Evolutionary conservation across 345 rosid species (phyloP), one percentile per base, ranked within the genome.

Genomic region (Populus ilicifolia): DNA sequence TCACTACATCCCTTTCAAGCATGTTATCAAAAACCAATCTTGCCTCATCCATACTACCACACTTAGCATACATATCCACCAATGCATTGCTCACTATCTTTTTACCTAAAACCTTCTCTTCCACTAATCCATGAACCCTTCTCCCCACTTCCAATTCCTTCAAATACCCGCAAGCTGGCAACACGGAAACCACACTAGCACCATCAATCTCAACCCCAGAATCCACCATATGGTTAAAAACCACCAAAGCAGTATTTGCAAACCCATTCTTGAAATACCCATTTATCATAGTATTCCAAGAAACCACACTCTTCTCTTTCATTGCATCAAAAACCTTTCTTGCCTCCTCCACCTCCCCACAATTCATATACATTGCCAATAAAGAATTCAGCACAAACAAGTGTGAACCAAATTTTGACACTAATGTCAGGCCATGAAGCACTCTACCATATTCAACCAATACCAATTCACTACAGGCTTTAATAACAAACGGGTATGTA

Each of bases 211-310:
- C 92, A 78, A 87, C 81, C 81, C 85, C 84, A 4, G 70, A 83
- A 30, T 74, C 77, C 29, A 85, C 75, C 93, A 91, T 89, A 78
- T 54, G 23, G 66, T 87, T 77, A 78, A 86, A 88, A 62, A 71
- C 71, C 76, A 50, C 54, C 87, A 88, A 82, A 80, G 96, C 89
- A 75, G 71, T 80, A 76, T 52, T 77, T 29, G 87, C 80, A 71
- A 73, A 80, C 11, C 90, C 91, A 77, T 86, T 89, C 74, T 80
- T 89, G 30, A 69, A 88, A 82, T 86, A 87, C 75, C 96, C 96
- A 83, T 86, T 89, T 33, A 91, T 86, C 90, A 87, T 80, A 38
- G 89, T 83, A 68, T 88, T 91, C 92, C 93, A 91, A 1, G 96
- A 87, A 12, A 91, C 89, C 83, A 88, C 90, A 71, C 77, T 86